Percentiles rank a stretch among this genome's conserved stretches.
Conservation (phyloP, 2,329 filamentous ascomycete species). For the Diaporthe batatas region DNA sequence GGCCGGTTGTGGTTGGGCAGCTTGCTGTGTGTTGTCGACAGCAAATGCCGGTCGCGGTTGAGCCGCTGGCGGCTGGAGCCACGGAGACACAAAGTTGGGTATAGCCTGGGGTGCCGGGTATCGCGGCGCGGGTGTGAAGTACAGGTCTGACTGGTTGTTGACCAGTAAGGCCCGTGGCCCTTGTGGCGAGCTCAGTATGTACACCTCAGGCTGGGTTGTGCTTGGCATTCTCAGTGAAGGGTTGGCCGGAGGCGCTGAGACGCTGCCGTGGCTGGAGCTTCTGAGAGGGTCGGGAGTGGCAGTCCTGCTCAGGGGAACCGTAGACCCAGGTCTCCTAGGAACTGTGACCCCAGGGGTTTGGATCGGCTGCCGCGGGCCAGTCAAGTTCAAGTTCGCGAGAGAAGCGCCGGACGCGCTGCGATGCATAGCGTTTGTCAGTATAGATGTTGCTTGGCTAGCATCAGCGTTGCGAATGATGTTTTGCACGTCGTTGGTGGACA, state of each 20-base stretch:
- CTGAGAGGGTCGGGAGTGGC: conserved; percentile 62
- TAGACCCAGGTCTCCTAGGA: conserved; percentile 52
- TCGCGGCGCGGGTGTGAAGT: conserved; percentile 55
- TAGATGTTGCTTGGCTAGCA: conserved; percentile 57
- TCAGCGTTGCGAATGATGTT: conserved; percentile 62
- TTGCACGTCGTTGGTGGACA: conserved; percentile 60
- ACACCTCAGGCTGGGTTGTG: conserved; percentile 63
- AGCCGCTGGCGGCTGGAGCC: conserved; percentile 43
- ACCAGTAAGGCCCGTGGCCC: conserved; percentile 71
- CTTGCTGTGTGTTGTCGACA: conserved; percentile 41
- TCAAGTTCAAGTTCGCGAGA: conserved; percentile 54
- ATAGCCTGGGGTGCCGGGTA: not conserved
- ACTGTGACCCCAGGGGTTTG: conserved; percentile 59
- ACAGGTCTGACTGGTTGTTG: conserved; percentile 64
- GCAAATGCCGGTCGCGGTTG: conserved; percentile 47
- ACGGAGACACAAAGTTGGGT: conserved; percentile 43
- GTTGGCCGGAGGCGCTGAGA: conserved; percentile 44
- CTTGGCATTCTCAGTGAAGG: conserved; percentile 43
- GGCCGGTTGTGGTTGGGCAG: conserved; percentile 42
- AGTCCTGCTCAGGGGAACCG: conserved; percentile 59
- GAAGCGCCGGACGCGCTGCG: conserved; percentile 64
- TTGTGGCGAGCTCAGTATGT: conserved; percentile 71
- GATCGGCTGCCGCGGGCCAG: conserved; percentile 48
- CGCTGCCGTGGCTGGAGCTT: conserved; percentile 50
- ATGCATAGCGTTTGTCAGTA: conserved; percentile 63